phyloP scores from a whole-genome alignment of 2,329 filamentous ascomycete genomes.

The Plectosphaerella plurivora region DNA sequence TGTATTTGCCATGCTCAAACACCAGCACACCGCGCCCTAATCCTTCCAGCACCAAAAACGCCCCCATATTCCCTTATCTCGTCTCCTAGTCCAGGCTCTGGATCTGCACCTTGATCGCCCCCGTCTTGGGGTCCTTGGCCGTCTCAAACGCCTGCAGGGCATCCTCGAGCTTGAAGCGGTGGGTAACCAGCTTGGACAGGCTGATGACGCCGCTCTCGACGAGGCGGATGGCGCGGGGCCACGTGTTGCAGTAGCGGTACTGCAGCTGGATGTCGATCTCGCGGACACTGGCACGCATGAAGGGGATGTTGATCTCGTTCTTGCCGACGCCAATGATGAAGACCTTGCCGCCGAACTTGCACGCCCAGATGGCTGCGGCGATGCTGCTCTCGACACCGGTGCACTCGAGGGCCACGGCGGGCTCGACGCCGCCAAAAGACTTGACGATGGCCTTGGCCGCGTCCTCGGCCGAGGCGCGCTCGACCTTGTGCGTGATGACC shows the following conservation, averaged over 20 bases:
- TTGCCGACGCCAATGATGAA: conserved; percentile 95
- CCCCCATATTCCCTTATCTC: not conserved
- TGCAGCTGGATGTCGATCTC: conserved; percentile 96
- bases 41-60: conserved; percentile 5
- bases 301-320: conserved; percentile 92
- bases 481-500: conserved; percentile 76
- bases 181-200: conserved; percentile 78
- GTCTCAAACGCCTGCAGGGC: conserved; percentile 87
- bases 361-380: conserved; percentile 77
- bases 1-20: conserved; percentile 8
- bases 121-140: conserved; percentile 80
- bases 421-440: conserved; percentile 74
- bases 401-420: conserved; percentile 81
- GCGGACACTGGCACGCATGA: conserved; percentile 85
- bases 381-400: conserved; percentile 92
- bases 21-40: conserved; percentile 8
- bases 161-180: conserved; percentile 81
- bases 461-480: conserved; percentile 62
- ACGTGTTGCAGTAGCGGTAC: conserved; percentile 94
- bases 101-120: conserved; percentile 97
- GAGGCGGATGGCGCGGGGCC: conserved; percentile 87
- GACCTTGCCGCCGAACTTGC: conserved; percentile 94
- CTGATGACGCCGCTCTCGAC: conserved; percentile 81
- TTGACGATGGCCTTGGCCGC: conserved; percentile 63
- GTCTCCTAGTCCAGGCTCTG: conserved; percentile 56